phyloP scores from a whole-genome alignment of 495 filamentous ascomycete genomes.

The Trichoderma parareesei region DNA sequence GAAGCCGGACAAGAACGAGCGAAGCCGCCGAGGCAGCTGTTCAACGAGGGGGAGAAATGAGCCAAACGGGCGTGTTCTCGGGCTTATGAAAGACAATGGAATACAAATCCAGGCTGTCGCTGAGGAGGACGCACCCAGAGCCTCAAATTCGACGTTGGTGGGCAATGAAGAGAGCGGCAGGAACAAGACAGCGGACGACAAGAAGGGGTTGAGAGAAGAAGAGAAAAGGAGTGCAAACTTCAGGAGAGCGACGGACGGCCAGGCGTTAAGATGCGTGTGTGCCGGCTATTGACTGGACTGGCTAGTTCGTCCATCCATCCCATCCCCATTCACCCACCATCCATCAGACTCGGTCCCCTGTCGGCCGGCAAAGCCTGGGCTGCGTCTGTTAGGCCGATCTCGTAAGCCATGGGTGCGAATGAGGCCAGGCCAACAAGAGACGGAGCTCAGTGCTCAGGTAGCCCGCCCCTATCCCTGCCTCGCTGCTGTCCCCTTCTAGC shows the following conservation, averaged over 20 bases:
- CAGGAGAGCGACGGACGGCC: slow-evolving; percentile 8
- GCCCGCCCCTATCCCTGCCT: slow-evolving; percentile 7
- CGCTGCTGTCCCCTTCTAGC: slow-evolving; percentile 4
- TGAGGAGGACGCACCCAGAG: background rate
- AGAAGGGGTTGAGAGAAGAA: slow-evolving; percentile 7
- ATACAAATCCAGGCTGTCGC: background rate
- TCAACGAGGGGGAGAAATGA: slow-evolving; percentile 2
- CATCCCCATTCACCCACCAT: slow-evolving; percentile 6
- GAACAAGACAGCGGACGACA: slow-evolving; percentile 8
- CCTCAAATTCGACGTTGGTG: background rate
- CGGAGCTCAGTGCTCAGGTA: slow-evolving; percentile 7
- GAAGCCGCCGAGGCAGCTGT: slow-evolving; percentile 7
- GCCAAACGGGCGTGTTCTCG: background rate
- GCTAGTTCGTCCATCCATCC: slow-evolving; percentile 14
- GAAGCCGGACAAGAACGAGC: slow-evolving; percentile 2
- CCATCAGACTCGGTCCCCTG: slow-evolving; percentile 8
- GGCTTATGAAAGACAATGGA: background rate
- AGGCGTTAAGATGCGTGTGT: slow-evolving; percentile 7
- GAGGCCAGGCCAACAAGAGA: background rate
- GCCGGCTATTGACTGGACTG: slow-evolving; percentile 5
- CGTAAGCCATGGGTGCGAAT: slow-evolving; percentile 4
- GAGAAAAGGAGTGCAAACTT: slow-evolving; percentile 13
- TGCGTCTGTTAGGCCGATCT: slow-evolving; percentile 9
- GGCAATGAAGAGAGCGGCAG: slow-evolving; percentile 9
- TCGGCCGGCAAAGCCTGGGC: background rate